Evolutionary conservation across 306 rosid genomes (phyloP).

Genomic region (Dryas octopetala): DNA sequence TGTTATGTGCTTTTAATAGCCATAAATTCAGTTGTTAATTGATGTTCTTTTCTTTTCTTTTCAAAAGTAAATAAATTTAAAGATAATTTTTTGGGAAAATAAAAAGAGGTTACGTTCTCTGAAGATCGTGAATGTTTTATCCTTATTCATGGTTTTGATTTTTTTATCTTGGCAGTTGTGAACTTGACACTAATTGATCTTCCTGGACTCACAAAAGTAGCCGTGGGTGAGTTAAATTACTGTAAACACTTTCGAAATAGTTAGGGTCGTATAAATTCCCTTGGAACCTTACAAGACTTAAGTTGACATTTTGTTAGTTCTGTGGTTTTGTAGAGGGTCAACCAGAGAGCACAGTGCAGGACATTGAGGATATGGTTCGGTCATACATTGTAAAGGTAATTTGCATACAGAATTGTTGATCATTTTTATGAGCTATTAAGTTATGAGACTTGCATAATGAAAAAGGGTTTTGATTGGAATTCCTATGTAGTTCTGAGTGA

Average conservation of each 20-base stretch:
- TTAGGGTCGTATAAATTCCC: neutral
- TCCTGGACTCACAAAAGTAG: slow-evolving; percentile 54
- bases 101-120: neutral
- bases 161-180: slow-evolving; percentile 34
- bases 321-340: slow-evolving; percentile 42
- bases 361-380: slow-evolving; percentile 47
- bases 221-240: slow-evolving; percentile 36
- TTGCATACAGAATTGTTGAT: neutral
- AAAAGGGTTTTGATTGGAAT: neutral
- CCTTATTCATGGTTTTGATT: neutral
- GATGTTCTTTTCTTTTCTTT: too few relatives aligned
- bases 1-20: too few relatives aligned
- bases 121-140: neutral
- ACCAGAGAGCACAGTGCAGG: slow-evolving; percentile 40
- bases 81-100: neutral
- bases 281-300: neutral
- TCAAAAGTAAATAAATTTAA: neutral
- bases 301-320: neutral
- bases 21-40: too few relatives aligned
- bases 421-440: neutral
- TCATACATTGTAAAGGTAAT: slow-evolving; percentile 47
- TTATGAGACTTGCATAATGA: neutral
- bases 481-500: neutral
- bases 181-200: slow-evolving; percentile 49
- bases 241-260: neutral